phyloP scores from a whole-genome alignment of 805 yeast species.

The Isabelozyma rhagii region DNA sequence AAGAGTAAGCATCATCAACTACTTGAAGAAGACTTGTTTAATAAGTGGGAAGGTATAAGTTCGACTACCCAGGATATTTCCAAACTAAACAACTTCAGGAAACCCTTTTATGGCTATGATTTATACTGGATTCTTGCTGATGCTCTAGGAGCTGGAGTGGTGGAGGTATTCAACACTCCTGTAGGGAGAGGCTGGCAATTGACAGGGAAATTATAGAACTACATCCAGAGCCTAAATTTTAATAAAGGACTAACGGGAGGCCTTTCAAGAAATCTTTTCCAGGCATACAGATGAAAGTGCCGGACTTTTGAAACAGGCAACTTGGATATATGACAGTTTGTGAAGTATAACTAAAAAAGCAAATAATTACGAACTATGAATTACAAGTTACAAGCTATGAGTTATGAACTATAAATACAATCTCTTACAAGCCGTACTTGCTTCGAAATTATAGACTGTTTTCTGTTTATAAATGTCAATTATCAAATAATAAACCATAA shows the following conservation, averaged over 20 bases:
- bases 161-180: slow-evolving; percentile 52
- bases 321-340: no score
- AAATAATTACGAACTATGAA: no score
- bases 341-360: no score
- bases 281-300: no score
- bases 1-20: slow-evolving; percentile 40
- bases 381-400: background rate
- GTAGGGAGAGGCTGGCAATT: slow-evolving; percentile 58
- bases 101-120: slow-evolving; percentile 50
- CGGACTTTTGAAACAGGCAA: no score
- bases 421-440: background rate
- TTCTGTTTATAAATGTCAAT: no score
- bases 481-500: no score
- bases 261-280: background rate
- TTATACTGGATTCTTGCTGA: slow-evolving; percentile 50
- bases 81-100: slow-evolving; percentile 38
- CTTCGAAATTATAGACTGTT: no score
- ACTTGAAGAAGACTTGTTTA: slow-evolving; percentile 37
- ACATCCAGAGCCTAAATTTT: background rate
- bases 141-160: slow-evolving; percentile 48
- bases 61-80: slow-evolving; percentile 12
- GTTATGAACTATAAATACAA: background rate
- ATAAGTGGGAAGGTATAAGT: slow-evolving; percentile 44
- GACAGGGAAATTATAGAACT: slow-evolving; percentile 36
- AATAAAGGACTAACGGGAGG: background rate